Base-by-base conservation (phyloP, 1,284 basidiomycete species). In the Pseudozyma tsukubaensis region DNA sequence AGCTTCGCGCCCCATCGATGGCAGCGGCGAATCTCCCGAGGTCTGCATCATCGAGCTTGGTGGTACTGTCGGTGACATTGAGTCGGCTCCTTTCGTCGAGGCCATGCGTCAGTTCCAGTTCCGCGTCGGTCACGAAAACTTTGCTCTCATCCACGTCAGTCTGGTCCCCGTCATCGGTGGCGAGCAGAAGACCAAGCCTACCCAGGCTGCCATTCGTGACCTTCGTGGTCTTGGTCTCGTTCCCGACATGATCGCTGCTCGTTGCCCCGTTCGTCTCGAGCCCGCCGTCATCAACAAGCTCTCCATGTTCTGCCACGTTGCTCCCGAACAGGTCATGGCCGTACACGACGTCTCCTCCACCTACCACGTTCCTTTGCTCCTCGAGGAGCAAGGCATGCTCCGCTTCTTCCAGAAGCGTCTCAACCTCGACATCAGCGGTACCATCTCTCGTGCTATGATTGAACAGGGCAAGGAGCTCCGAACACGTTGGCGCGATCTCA, bases 51-150 rank as follows among this genome's bases (percentile, higher is more conserved):
- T 99, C 76, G 96, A 99, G 89, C 94, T 89, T 44, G 96, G 96
- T 60, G 96, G 96, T 47, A 97, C 94, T 1, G 94, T 97, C 18
- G 94, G 94, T 59, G 94, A 97, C 84, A 97, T 97, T 82, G 94
- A 97, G 85, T 95, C 93, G 10, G 94, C 94, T 6, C 97, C 96
- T 4, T 99, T 99, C 85, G 89, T 99, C 61, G 96, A 99, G 86
- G 96, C 96, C 2, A 94, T 99, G 92, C 91, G 96, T 39, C 96
- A 99, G 86, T 99, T 99, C 89, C 84, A 99, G 85, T 99, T 99
- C 89, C 91, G 97, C 61, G 96, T 99, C 32, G 96, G 96, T 21
- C 90, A 93, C 82, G 93, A 95, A 68, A 98, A 99, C 87, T 99
- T 99, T 86, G 96, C 96, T 1, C 89, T 98, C 56, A 92, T 99